These are phyloP conservation scores for Hymenotorrendiella dingleyae DNA, from an alignment of 2,329 filamentous ascomycete species.

Conservation along the genomic window DNA sequence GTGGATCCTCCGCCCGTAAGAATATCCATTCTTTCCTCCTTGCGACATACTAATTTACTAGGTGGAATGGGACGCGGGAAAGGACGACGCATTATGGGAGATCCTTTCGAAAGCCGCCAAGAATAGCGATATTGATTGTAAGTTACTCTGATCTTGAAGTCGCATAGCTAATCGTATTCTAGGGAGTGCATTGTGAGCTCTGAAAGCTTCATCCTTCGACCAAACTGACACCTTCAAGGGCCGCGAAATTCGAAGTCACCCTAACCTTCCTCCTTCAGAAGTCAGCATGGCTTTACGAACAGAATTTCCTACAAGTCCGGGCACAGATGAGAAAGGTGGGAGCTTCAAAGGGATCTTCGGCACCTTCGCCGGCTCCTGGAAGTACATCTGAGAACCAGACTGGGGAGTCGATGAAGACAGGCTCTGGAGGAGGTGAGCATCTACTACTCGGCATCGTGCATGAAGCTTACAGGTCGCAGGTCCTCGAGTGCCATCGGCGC, in stretches of 20 bases:
- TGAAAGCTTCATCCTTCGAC: not conserved
- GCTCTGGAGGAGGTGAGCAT: slow-evolving; percentile 38
- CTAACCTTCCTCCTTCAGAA: slow-evolving; percentile 88
- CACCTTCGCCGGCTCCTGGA: slow-evolving; percentile 51
- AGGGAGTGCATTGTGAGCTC: slow-evolving; percentile 72
- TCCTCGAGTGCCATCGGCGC: slow-evolving; percentile 24
- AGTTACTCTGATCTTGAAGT: slow-evolving; percentile 22
- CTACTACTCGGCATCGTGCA: not conserved
- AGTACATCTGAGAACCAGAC: slow-evolving; percentile 36
- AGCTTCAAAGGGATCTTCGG: slow-evolving; percentile 47
- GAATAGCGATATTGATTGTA: slow-evolving; percentile 80
- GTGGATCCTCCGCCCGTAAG: slow-evolving; percentile 80
- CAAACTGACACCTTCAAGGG: slow-evolving; percentile 40
- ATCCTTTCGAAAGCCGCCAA: slow-evolving; percentile 77
- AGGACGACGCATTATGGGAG: slow-evolving; percentile 87
- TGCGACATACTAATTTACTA: slow-evolving; percentile 32
- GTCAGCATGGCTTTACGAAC: slow-evolving; percentile 87
- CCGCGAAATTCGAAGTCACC: slow-evolving; percentile 73
- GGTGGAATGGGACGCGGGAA: slow-evolving; percentile 82
- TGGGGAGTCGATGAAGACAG: slow-evolving; percentile 45
- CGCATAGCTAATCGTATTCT: slow-evolving; percentile 12
- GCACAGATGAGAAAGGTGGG: slow-evolving; percentile 80
- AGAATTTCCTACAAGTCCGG: slow-evolving; percentile 82
- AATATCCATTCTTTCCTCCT: slow-evolving; percentile 6
- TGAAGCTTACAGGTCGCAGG: slow-evolving; percentile 19